Evolutionary conservation across 1,139 yeast species (phyloP).

Genomic region (Scheffersomyces stambukii): DNA sequence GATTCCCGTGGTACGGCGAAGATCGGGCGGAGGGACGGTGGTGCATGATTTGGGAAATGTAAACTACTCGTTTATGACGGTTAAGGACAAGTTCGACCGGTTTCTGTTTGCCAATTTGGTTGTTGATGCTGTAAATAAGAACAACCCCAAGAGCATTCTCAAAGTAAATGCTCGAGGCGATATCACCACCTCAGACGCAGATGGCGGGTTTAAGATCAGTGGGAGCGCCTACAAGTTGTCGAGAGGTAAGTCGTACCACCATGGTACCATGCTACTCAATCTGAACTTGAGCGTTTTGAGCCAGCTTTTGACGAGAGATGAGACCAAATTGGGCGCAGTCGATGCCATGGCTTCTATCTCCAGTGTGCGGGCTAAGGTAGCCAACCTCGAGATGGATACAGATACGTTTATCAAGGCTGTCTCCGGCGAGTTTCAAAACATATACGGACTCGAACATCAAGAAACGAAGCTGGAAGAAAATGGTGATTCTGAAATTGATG

Average conservation of each 20-base stretch:
- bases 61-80: conserved; percentile 78
- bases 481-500: conserved; percentile 9
- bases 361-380: conserved; percentile 75
- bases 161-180: conserved; percentile 71
- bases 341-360: conserved; percentile 60
- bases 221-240: conserved; percentile 91
- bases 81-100: conserved; percentile 64
- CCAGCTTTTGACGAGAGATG: conserved; percentile 50
- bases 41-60: conserved; percentile 93
- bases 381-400: conserved; percentile 50
- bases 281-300: conserved; percentile 59
- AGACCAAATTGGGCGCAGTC: conserved; percentile 39
- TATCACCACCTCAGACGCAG: conserved; percentile 51
- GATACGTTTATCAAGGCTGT: conserved; percentile 49
- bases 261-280: conserved; percentile 87
- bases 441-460: conserved; percentile 25
- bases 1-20: conserved; percentile 73
- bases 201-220: conserved; percentile 55
- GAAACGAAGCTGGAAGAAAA: conserved; percentile 10
- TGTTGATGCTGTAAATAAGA: conserved; percentile 44
- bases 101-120: conserved; percentile 56
- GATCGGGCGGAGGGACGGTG: conserved; percentile 96
- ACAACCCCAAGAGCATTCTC: conserved; percentile 24
- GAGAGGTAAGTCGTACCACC: conserved; percentile 83
- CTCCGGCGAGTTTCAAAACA: conserved; percentile 37